Conservation (phyloP, 2,329 filamentous ascomycete genomes). For the Trichoderma atroviride region DNA sequence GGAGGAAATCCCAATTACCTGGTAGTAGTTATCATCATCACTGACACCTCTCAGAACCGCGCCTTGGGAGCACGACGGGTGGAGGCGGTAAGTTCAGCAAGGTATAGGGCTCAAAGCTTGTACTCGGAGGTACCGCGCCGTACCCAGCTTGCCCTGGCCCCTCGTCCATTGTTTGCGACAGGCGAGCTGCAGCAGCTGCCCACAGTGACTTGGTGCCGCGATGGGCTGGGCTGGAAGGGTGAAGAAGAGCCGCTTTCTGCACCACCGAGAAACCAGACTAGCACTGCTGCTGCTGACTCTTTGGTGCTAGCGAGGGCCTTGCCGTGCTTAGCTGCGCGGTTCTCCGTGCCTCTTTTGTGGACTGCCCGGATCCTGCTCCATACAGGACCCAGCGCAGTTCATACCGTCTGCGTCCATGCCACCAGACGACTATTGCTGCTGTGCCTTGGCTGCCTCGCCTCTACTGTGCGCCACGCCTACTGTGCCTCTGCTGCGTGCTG, state of each 20-base stretch:
- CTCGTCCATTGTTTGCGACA: slow-evolving; percentile 14
- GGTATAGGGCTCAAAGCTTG: background rate
- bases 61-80: background rate
- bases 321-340: slow-evolving; percentile 9
- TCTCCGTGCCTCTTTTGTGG: background rate
- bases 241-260: background rate
- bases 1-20: background rate
- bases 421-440: background rate
- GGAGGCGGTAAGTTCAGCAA: background rate
- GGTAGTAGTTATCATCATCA: background rate
- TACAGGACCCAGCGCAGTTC: background rate
- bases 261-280: background rate
- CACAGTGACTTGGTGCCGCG: background rate
- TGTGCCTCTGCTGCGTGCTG: background rate
- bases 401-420: background rate
- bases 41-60: background rate
- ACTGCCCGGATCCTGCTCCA: background rate
- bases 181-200: slow-evolving; percentile 4
- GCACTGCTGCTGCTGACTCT: slow-evolving; percentile 3
- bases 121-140: background rate
- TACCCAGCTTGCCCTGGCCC: background rate
- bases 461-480: background rate
- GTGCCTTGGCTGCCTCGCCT: background rate
- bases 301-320: slow-evolving; percentile 11
- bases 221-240: background rate